Conservation (phyloP, 2,329 filamentous ascomycete genomes). For the Blastomyces silverae region DNA sequence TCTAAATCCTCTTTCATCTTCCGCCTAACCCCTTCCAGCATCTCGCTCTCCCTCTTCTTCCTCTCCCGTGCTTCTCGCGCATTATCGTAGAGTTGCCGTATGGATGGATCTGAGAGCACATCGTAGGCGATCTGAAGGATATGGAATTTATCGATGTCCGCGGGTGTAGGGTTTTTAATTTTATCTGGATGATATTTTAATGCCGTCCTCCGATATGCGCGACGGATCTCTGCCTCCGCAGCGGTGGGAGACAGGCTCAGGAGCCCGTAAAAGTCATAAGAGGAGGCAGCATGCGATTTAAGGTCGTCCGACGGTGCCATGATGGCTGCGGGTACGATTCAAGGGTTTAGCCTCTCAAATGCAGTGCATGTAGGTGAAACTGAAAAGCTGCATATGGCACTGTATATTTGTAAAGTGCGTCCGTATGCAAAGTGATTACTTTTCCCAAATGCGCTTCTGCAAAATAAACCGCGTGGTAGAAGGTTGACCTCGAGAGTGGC, state of each 20-base stretch:
- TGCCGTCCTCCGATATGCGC: slow-evolving; percentile 76
- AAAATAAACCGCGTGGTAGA: no score
- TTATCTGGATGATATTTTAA: slow-evolving; percentile 96
- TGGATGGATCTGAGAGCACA: slow-evolving; percentile 63
- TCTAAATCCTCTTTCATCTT: slow-evolving; percentile 84
- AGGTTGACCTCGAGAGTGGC: no score
- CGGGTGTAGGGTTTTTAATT: slow-evolving; percentile 58
- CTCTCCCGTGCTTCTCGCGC: slow-evolving; percentile 64
- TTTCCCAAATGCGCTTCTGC: not conserved
- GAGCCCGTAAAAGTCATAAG: slow-evolving; percentile 70
- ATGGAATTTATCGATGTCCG: slow-evolving; percentile 75
- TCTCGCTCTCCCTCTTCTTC: slow-evolving; percentile 62
- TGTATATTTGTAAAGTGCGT: not conserved
- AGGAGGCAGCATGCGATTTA: slow-evolving; percentile 54
- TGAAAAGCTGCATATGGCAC: not conserved
- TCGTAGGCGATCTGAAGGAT: slow-evolving; percentile 79
- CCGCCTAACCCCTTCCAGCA: slow-evolving; percentile 65
- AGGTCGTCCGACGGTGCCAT: slow-evolving; percentile 40
- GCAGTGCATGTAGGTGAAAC: not conserved
- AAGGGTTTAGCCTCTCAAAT: not conserved
- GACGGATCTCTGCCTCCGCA: slow-evolving; percentile 65
- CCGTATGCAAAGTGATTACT: not conserved
- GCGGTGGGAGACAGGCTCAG: slow-evolving; percentile 61
- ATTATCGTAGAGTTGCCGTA: slow-evolving; percentile 71
- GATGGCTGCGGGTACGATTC: slow-evolving; percentile 7